Evolutionary conservation across 768 basidiomycete genomes (phyloP).

Genomic region (Punctularia strigosozonata): DNA sequence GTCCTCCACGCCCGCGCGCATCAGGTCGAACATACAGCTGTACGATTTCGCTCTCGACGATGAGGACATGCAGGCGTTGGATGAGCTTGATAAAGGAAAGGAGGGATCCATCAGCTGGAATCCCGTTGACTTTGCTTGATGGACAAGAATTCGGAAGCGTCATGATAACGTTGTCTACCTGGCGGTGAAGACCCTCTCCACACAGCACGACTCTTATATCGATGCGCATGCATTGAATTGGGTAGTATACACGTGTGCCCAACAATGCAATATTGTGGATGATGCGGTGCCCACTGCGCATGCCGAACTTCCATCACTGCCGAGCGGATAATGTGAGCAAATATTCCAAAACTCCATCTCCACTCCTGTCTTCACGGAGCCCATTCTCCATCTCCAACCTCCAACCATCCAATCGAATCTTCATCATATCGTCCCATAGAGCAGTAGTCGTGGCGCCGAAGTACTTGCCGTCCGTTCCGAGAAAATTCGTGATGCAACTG

Average conservation of each 20-base stretch:
- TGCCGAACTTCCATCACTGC: too few species aligned
- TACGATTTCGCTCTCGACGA: slow-evolving; percentile 32
- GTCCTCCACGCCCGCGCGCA: slow-evolving; percentile 28
- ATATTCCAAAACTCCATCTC: too few species aligned
- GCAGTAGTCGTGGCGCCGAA: slow-evolving; percentile 23
- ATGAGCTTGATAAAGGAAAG: slow-evolving; percentile 31
- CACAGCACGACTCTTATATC: too few species aligned
- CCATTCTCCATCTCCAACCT: slow-evolving; percentile 21
- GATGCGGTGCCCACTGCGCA: too few species aligned
- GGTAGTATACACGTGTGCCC: too few species aligned
- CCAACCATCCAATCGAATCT: slow-evolving; percentile 25
- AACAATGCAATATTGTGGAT: too few species aligned
- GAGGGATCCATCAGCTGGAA: slow-evolving; percentile 38
- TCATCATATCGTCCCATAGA: slow-evolving; percentile 33
- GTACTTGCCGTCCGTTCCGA: slow-evolving; percentile 19
- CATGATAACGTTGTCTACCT: too few species aligned
- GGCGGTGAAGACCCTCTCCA: too few species aligned
- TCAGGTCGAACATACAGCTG: slow-evolving; percentile 30
- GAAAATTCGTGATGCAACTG: slow-evolving; percentile 25
- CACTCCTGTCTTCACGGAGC: too few species aligned
- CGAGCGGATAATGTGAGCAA: too few species aligned
- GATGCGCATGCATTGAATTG: too few species aligned
- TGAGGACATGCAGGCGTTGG: slow-evolving; percentile 30
- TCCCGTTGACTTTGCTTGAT: slow-evolving; percentile 22
- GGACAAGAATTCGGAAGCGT: too few species aligned